Base-by-base conservation (phyloP, 2,329 filamentous ascomycete species). In the Ceratocystis huliohia region DNA sequence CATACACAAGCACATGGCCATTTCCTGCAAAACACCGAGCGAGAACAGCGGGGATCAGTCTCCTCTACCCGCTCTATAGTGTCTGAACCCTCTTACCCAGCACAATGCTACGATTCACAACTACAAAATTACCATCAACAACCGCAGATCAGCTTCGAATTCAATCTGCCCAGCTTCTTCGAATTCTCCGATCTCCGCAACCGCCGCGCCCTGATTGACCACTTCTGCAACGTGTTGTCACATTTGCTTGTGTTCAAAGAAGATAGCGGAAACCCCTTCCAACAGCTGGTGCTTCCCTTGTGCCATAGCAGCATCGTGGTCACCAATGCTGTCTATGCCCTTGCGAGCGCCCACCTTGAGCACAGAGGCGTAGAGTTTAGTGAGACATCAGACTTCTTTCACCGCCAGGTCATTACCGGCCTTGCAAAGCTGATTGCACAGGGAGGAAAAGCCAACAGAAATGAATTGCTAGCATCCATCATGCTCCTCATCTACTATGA, bases 281-380 rank as follows among this genome's bases (percentile, higher is more conserved):
- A 84, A 69, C 82, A 85, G 70, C 76, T 86, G 15, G 81, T 86
- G 7, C 74, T 86, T n/a, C 84, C 84, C 1, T 75, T 87, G 48
- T 83, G 82, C 2, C 77, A 80, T 62, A 76, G 73, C 56, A 84
- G 82, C 71, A 76, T 77, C 0, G 80, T 83, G 0, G 80, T 96
- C 3, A 88, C 89, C 74, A 90, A 94, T 72, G 90, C 91, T 8
- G 88, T 96, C 68, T 91, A 89, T 67, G 91, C 91, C 0, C 78
- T 96, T 6, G 84, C 90, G 0, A 89, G 88, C 66, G 93, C 91
- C 67, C 94, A 96, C 73, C 78, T 95, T 67, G 88, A 93, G 70
- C 90, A 83, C 62, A 76, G 82, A 30, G 82, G 81, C 1, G 75
- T 83, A 5, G 74, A 79, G 30, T 80, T 79, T 25, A 73, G 75